A percentile compares a stretch with the other conserved stretches of the same genome.
phyloP scores from a whole-genome alignment of 306 rosid genomes.

The Sophora flavescens region DNA sequence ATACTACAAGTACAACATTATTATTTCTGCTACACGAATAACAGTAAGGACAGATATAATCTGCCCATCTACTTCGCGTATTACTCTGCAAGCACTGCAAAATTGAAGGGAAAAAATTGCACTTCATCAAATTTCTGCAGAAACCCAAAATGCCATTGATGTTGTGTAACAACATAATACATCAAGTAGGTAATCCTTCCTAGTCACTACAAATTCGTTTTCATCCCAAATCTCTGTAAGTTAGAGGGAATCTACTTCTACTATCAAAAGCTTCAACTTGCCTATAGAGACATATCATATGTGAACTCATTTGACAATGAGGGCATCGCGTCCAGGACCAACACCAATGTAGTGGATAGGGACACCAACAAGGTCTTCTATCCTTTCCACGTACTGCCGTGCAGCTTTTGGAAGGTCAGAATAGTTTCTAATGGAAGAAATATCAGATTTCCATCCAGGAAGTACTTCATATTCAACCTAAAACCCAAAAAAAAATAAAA shows the following conservation, averaged over 20 bases:
- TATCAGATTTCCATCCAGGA: slow-evolving; percentile 91
- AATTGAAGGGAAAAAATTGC: slow-evolving; percentile 23
- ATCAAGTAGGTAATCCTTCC: slow-evolving; percentile 45
- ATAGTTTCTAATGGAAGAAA: slow-evolving; percentile 81
- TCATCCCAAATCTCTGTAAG: slow-evolving; percentile 36
- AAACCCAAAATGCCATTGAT: slow-evolving; percentile 31
- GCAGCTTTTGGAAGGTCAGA: slow-evolving; percentile 91
- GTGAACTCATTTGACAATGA: slow-evolving; percentile 67
- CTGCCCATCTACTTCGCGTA: slow-evolving; percentile 35
- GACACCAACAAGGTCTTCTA: slow-evolving; percentile 86
- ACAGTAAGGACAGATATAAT: slow-evolving; percentile 23
- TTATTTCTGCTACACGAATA: slow-evolving; percentile 39
- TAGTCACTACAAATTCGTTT: slow-evolving; percentile 41
- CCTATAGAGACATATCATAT: slow-evolving; percentile 36
- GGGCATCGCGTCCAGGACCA: slow-evolving; percentile 97
- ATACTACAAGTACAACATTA: slow-evolving; percentile 31
- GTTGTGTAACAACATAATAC: slow-evolving; percentile 40
- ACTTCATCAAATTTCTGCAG: slow-evolving; percentile 8
- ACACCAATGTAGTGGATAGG: slow-evolving; percentile 95
- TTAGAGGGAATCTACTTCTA: slow-evolving; percentile 43
- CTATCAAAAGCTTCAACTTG: slow-evolving; percentile 41
- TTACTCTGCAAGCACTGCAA: slow-evolving; percentile 31
- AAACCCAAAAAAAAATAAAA: slow-evolving; percentile 43
- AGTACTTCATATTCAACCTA: slow-evolving; percentile 91
- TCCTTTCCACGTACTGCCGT: slow-evolving; percentile 77